Conservation (phyloP, 495 filamentous ascomycete species). For the Patellaria atrata region DNA sequence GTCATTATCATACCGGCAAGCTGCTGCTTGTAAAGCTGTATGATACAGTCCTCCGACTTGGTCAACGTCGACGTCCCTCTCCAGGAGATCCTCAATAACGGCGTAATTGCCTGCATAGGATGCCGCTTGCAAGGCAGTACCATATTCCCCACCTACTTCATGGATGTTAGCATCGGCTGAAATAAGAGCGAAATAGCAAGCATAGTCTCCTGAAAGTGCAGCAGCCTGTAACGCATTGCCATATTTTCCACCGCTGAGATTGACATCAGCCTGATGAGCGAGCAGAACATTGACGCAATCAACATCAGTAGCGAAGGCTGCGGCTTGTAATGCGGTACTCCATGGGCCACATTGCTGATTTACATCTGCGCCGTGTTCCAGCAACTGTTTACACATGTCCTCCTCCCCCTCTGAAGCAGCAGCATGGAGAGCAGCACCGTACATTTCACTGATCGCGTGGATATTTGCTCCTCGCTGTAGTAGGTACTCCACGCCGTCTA, state of each 20-base stretch:
- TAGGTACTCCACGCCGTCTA: slow-evolving; percentile 10
- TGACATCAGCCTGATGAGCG: slow-evolving; percentile 5
- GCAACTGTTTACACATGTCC: slow-evolving; percentile 9
- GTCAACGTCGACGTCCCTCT: slow-evolving; percentile 9
- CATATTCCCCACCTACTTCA: slow-evolving; percentile 1
- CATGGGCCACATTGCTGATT: slow-evolving; percentile 4
- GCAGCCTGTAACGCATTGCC: slow-evolving; percentile 12
- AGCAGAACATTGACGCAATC: slow-evolving; percentile 4
- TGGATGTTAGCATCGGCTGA: slow-evolving; percentile 5
- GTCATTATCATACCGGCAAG: neutral
- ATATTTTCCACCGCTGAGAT: slow-evolving; percentile 5
- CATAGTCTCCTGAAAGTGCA: neutral
- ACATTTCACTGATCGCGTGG: slow-evolving; percentile 1
- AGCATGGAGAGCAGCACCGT: slow-evolving; percentile 20
- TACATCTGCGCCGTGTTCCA: slow-evolving; percentile 16
- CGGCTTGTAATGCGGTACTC: slow-evolving; percentile 11
- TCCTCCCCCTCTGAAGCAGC: slow-evolving; percentile 9
- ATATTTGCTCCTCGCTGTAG: slow-evolving; percentile 19
- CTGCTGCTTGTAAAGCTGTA: slow-evolving; percentile 12
- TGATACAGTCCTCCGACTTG: slow-evolving; percentile 3
- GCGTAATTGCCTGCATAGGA: neutral
- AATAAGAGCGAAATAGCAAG: slow-evolving; percentile 2
- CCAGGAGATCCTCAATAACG: slow-evolving; percentile 7
- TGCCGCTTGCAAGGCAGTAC: slow-evolving; percentile 7
- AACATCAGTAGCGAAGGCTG: slow-evolving; percentile 1